Percentiles rank a stretch among this genome's conserved stretches.
Evolutionary conservation across 805 yeast species (phyloP).

Genomic region (Candida bentonensis): DNA sequence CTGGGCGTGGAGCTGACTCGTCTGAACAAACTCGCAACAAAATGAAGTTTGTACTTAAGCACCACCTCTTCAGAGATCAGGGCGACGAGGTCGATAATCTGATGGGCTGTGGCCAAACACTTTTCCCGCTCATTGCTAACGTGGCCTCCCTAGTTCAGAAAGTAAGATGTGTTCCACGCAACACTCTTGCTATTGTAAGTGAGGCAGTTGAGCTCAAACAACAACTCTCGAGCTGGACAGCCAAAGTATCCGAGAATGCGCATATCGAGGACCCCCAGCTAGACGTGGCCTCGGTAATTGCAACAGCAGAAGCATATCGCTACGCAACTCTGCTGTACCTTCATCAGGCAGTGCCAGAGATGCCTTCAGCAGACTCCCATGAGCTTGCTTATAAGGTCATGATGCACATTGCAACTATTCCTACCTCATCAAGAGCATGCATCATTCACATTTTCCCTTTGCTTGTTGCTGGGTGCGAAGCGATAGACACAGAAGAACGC

Average conservation of each 20-base stretch:
- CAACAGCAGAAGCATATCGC: constrained; percentile 60
- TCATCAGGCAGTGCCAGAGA: constrained; percentile 61
- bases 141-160: constrained; percentile 43
- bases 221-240: constrained; percentile 44
- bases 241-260: constrained; percentile 28
- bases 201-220: constrained; percentile 40
- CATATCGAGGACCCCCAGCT: constrained; percentile 31
- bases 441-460: constrained; percentile 54
- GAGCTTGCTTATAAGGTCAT: constrained; percentile 46
- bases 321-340: constrained; percentile 44
- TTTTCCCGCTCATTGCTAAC: constrained; percentile 50
- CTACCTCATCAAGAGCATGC: constrained; percentile 40
- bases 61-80: constrained; percentile 26
- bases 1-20: neutral
- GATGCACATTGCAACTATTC: constrained; percentile 48
- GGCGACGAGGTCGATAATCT: constrained; percentile 41
- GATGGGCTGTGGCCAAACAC: constrained; percentile 50
- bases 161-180: constrained; percentile 28
- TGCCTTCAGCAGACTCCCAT: constrained; percentile 40
- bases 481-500: constrained; percentile 39
- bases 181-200: constrained; percentile 35
- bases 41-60: constrained; percentile 19
- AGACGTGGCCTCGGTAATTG: constrained; percentile 45
- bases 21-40: neutral
- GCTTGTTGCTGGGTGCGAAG: constrained; percentile 53